Evolutionary conservation across 306 rosid species (phyloP).

Genomic region (Leucaena leucocephala): DNA sequence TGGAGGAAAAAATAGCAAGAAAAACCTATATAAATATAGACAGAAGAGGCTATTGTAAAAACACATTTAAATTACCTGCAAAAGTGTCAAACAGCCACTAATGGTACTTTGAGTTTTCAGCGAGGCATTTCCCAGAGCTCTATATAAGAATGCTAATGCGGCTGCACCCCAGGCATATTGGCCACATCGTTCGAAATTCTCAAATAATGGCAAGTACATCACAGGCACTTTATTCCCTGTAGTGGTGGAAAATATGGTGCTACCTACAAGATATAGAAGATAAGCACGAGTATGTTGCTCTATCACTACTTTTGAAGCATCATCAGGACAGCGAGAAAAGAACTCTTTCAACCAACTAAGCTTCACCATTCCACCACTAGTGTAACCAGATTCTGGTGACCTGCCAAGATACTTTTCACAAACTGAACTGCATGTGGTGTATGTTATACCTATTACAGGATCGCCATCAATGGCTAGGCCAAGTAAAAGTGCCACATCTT

Average conservation of each 20-base stretch:
- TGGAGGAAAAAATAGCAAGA: background rate
- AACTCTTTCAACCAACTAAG: slow-evolving; percentile 97
- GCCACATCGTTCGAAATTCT: slow-evolving; percentile 77
- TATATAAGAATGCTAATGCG: slow-evolving; percentile 81
- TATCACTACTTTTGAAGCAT: slow-evolving; percentile 72
- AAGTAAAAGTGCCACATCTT: slow-evolving; percentile 87
- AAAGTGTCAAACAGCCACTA: slow-evolving; percentile 94
- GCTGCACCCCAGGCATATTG: slow-evolving; percentile 98
- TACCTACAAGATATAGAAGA: slow-evolving; percentile 97
- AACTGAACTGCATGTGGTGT: slow-evolving; percentile 80
- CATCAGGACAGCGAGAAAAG: slow-evolving; percentile 84
- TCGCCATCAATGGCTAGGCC: slow-evolving; percentile 96
- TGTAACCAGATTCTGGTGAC: slow-evolving; percentile 82
- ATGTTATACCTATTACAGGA: slow-evolving; percentile 88
- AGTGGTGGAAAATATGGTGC: slow-evolving; percentile 96
- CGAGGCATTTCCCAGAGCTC: slow-evolving; percentile 97
- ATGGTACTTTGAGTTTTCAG: slow-evolving; percentile 95
- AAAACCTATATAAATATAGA: background rate
- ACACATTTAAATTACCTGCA: slow-evolving; percentile 62
- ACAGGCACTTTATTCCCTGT: slow-evolving; percentile 99
- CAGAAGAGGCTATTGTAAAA: slow-evolving; percentile 8
- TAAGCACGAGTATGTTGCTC: slow-evolving; percentile 95
- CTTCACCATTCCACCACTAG: slow-evolving; percentile 99
- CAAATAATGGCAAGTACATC: slow-evolving; percentile 98
- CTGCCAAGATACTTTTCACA: slow-evolving; percentile 88